Conservation (phyloP, 768 basidiomycete species). For the Mycena filopes region DNA sequence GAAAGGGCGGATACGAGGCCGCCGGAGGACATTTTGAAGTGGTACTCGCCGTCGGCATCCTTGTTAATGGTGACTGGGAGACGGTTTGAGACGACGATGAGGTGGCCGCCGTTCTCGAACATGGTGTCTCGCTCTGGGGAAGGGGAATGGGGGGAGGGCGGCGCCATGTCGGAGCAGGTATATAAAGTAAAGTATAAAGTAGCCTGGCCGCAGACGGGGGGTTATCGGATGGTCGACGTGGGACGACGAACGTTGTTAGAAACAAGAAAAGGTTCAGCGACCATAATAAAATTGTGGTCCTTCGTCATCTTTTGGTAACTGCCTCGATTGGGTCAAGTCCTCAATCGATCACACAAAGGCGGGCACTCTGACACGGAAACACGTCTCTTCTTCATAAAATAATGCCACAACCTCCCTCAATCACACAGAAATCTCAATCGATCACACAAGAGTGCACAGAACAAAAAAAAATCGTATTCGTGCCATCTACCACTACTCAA, state of each 20-base stretch:
- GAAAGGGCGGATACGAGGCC: conserved; percentile 97
- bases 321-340: background rate
- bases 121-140: conserved; percentile 52
- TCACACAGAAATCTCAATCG: too few species aligned
- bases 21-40: conserved; percentile 99
- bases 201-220: conserved; percentile 15
- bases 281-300: background rate
- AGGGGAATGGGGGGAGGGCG: conserved; percentile 40
- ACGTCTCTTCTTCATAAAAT: too few species aligned
- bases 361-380: too few species aligned
- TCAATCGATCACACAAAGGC: conserved; percentile 9
- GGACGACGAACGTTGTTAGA: conserved; percentile 31
- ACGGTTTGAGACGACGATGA: conserved; percentile 96
- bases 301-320: background rate
- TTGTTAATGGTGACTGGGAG: conserved; percentile 96
- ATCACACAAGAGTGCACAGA: background rate
- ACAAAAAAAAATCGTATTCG: background rate
- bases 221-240: conserved; percentile 41
- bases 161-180: conserved; percentile 38
- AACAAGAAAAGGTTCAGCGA: background rate
- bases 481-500: conserved; percentile 48
- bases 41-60: conserved; percentile 91
- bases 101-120: conserved; percentile 65
- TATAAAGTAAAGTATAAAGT: conserved; percentile 36
- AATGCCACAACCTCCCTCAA: too few species aligned